These are phyloP conservation scores for Babesia divergens DNA, from an alignment of 169 alveolate species.

Conservation along the genomic window DNA sequence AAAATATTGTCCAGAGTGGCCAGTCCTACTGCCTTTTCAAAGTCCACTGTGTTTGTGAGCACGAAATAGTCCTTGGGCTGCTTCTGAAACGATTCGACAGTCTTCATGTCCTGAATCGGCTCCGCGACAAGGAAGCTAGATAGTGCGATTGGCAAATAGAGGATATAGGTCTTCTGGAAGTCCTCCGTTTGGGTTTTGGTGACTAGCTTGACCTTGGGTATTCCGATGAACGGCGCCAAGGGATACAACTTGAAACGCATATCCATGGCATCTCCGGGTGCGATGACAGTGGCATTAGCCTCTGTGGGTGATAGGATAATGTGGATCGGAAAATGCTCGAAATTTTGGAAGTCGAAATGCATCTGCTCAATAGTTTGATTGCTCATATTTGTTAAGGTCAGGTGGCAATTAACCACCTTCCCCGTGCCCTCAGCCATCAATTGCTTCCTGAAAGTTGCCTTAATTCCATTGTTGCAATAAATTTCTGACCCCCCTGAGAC, in stretches of 20 bases:
- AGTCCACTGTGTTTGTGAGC: conserved; percentile 14
- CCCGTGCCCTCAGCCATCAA: not conserved
- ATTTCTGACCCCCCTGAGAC: not conserved
- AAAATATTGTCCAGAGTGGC: conserved; percentile 14
- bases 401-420: conserved; percentile 1
- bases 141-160: conserved; percentile 46
- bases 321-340: conserved; percentile 55
- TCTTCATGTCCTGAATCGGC: not conserved
- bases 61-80: conserved; percentile 36
- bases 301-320: conserved; percentile 10
- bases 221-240: conserved; percentile 49
- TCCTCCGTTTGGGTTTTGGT: not conserved
- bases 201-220: conserved; percentile 28
- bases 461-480: not conserved
- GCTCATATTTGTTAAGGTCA: conserved; percentile 5
- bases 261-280: conserved; percentile 5
- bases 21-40: conserved; percentile 1
- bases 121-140: conserved; percentile 39
- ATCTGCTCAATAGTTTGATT: not conserved
- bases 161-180: not conserved
- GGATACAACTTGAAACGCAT: conserved; percentile 29
- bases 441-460: not conserved
- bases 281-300: not conserved
- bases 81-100: conserved; percentile 7
- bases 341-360: conserved; percentile 26